Conservation (phyloP, 352 stramenopile species). For the Elongisporangium prolatum region DNA sequence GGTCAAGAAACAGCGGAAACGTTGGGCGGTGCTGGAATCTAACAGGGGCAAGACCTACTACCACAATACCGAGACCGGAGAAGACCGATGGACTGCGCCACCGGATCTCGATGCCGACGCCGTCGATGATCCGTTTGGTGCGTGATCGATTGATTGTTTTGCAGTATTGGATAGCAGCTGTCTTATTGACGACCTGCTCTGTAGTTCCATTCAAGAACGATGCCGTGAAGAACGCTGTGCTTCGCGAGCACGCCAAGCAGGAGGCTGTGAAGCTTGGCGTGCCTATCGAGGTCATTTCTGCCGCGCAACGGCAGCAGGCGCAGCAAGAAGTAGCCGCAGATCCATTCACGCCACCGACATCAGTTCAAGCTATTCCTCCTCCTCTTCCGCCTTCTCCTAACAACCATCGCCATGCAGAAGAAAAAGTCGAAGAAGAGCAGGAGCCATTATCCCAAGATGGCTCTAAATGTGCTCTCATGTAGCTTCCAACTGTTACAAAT, state of each 20-base stretch:
- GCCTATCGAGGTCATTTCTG: conserved; percentile 47
- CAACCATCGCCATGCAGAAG: neutral
- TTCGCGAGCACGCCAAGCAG: conserved; percentile 70
- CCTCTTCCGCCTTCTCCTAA: neutral
- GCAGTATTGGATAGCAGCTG: neutral
- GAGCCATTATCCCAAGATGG: neutral
- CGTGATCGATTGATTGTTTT: conserved; percentile 6
- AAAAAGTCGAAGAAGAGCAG: neutral
- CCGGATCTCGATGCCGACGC: conserved; percentile 60
- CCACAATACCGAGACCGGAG: conserved; percentile 77
- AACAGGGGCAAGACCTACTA: conserved; percentile 73
- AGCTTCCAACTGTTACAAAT: neutral
- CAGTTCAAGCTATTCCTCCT: neutral
- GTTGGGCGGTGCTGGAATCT: conserved; percentile 61
- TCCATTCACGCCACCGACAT: conserved; percentile 5
- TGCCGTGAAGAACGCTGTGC: conserved; percentile 70
- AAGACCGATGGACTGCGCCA: conserved; percentile 74
- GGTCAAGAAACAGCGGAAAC: conserved; percentile 27
- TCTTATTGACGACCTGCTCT: conserved; percentile 1
- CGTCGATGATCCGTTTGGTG: conserved; percentile 54
- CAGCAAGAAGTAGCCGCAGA: conserved; percentile 21
- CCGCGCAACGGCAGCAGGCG: conserved; percentile 32
- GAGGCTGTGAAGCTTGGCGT: conserved; percentile 69
- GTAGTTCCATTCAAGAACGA: conserved; percentile 83
- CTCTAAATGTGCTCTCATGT: neutral